These are phyloP conservation scores for Diaporthe ilicicola DNA, from an alignment of 2,329 filamentous ascomycete species.

Conservation along the genomic window DNA sequence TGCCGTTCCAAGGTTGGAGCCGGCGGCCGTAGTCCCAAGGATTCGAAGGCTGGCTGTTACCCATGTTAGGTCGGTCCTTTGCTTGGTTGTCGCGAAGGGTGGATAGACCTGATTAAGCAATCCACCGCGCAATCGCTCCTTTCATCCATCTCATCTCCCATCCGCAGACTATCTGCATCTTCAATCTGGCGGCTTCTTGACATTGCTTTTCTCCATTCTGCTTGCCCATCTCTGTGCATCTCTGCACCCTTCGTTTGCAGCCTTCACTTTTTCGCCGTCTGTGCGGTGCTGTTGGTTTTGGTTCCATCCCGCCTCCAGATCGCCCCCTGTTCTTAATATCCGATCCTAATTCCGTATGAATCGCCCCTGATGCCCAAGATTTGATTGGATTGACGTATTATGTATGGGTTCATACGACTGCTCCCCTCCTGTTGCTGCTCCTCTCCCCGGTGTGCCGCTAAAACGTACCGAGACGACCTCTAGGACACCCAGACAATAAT, in stretches of 20 bases:
- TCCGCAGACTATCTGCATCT: not conserved
- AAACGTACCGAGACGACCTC: constrained; percentile 9
- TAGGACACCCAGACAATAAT: constrained; percentile 19
- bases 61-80: constrained; percentile 5
- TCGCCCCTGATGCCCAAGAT: constrained; percentile 28
- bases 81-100: not conserved
- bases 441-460: constrained; percentile 15
- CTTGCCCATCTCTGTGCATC: not conserved
- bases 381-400: constrained; percentile 28
- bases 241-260: constrained; percentile 8
- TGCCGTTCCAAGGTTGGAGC: not conserved
- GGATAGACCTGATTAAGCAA: not conserved
- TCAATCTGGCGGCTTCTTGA: not conserved
- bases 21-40: not conserved
- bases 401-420: constrained; percentile 20
- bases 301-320: constrained; percentile 15
- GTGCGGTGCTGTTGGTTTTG: not conserved
- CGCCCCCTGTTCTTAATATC: constrained; percentile 28
- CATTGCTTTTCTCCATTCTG: not conserved
- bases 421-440: constrained; percentile 17
- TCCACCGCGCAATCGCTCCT: constrained; percentile 1
- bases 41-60: not conserved
- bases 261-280: not conserved
- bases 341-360: constrained; percentile 27
- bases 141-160: constrained; percentile 4